Evolutionary conservation across 164 flowering plant species (phyloP).

Genomic region (Platanus orientalis): DNA sequence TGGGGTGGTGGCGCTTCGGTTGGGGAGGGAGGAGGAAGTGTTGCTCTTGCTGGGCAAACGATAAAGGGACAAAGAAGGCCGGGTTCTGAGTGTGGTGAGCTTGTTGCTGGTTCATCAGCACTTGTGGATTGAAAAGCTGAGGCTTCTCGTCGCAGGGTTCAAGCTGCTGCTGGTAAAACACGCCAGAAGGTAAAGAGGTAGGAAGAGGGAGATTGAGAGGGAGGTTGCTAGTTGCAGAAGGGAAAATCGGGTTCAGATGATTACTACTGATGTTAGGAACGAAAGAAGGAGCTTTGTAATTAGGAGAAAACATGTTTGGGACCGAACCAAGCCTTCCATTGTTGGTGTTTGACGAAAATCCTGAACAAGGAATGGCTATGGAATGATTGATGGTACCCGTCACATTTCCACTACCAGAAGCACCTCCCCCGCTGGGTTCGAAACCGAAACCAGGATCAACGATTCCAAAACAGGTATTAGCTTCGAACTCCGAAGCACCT

Average conservation of each 20-base stretch:
- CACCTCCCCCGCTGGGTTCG: slow-evolving; percentile 20
- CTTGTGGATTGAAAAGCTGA: slow-evolving; percentile 45
- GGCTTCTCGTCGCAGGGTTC: slow-evolving; percentile 51
- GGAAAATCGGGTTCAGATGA: slow-evolving; percentile 23
- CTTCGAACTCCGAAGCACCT: slow-evolving; percentile 36
- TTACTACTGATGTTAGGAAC: slow-evolving; percentile 1
- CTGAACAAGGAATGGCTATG: slow-evolving; percentile 7
- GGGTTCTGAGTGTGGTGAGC: slow-evolving; percentile 41
- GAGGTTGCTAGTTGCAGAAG: slow-evolving; percentile 24
- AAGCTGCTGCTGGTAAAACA: slow-evolving; percentile 29
- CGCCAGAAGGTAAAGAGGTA: slow-evolving; percentile 20
- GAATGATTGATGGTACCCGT: slow-evolving; percentile 15
- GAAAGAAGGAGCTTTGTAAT: slow-evolving; percentile 9
- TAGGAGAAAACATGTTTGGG: slow-evolving; percentile 17
- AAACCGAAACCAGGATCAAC: slow-evolving; percentile 40
- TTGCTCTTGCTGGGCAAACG: slow-evolving; percentile 43
- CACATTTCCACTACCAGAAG: slow-evolving; percentile 10
- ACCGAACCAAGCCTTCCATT: slow-evolving; percentile 19
- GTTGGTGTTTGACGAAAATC: slow-evolving; percentile 6
- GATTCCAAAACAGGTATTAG: slow-evolving; percentile 44
- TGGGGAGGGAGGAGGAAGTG: slow-evolving; percentile 48
- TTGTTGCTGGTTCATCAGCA: slow-evolving; percentile 42
- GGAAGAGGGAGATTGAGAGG: slow-evolving; percentile 23
- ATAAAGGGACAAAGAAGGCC: slow-evolving; percentile 41
- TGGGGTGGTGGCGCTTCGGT: slow-evolving; percentile 50